Percentiles rank a stretch among this genome's conserved stretches.
Evolutionary conservation across 2,329 filamentous ascomycete genomes (phyloP).

Genomic region (Hirsutella minnesotensis): DNA sequence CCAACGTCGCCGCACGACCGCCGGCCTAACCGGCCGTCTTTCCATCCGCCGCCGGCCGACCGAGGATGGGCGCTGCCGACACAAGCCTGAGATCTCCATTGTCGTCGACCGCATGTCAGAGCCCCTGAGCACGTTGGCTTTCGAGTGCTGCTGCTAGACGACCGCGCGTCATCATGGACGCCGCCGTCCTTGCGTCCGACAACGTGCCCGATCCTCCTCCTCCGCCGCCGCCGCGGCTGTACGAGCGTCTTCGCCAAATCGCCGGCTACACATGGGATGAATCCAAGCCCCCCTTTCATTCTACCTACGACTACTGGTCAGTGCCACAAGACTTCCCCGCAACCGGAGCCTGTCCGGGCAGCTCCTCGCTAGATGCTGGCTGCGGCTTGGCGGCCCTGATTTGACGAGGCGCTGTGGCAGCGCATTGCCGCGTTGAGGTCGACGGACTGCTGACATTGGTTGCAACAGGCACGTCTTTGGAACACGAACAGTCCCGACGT

Average conservation of each 20-base stretch:
- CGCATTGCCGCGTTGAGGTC: background rate
- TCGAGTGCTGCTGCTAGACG: background rate
- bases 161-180: slow-evolving; percentile 33
- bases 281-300: slow-evolving; percentile 41
- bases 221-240: slow-evolving; percentile 53
- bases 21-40: background rate
- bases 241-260: slow-evolving; percentile 61
- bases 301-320: slow-evolving; percentile 82
- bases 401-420: background rate
- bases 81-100: slow-evolving; percentile 11
- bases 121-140: slow-evolving; percentile 7
- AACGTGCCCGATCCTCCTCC: slow-evolving; percentile 51
- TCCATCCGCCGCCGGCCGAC: slow-evolving; percentile 8
- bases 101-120: slow-evolving; percentile 15
- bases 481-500: slow-evolving; percentile 43
- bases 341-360: background rate
- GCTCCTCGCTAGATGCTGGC: background rate
- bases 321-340: slow-evolving; percentile 3
- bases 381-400: background rate
- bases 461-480: slow-evolving; percentile 51
- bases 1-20: background rate
- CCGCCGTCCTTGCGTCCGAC: slow-evolving; percentile 34
- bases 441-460: background rate
- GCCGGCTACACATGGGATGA: slow-evolving; percentile 71
- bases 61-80: slow-evolving; percentile 20